Base-by-base conservation (phyloP, 2,329 filamentous ascomycete genomes). In the Periconia sp. region DNA sequence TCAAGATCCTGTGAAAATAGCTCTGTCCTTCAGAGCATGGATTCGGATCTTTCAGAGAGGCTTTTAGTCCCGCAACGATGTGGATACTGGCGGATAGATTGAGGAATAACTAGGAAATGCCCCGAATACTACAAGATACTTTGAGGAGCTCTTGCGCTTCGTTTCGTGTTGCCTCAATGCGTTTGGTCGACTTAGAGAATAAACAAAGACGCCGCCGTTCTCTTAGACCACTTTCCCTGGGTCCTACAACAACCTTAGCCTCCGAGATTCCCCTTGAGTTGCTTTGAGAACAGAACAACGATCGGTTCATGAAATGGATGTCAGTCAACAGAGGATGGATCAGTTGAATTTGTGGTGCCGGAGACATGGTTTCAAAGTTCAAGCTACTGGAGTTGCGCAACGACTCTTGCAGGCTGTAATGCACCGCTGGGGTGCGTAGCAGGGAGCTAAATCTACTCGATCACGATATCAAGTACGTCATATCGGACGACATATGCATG, bases 291-390 rank as follows among this genome's bases (percentile, higher is more conserved):
- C 61, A 63, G 30, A 54, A 58, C 34, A 36, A 60, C 24, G 46
- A 51, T 25, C 43, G 48, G 10, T 60, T 54, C 36, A 59, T 63
- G 33, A 59, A 59, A 36, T 64, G 61, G 61, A 24, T 61, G 2
- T 43, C 39, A 2, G 32, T 35, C 6, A 32, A 25, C 10, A 51
- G 50, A 8, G 17, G 5, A 6, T 64, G 59, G 59, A 34, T 44
- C 0, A 44, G 37, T 17, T 29, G 50, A 24, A 33, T 37, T 4
- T 64, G 57, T 25, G 50, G 57, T 23, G 1, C 39, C 28, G 59
- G 56, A 16, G 55, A 64, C 56, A 15, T 53, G 50, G 21, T 63
- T 49, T 25, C 50, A 57, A 18, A 52, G 22, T 8, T 44, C 28
- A 2, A 44, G 51, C 3, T 46, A 52, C 28, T 61, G 52, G 51